Evolutionary conservation across 208 protist species (phyloP), one percentile per base, ranked within the genome.

Genomic region (Naegleria fowleri): DNA sequence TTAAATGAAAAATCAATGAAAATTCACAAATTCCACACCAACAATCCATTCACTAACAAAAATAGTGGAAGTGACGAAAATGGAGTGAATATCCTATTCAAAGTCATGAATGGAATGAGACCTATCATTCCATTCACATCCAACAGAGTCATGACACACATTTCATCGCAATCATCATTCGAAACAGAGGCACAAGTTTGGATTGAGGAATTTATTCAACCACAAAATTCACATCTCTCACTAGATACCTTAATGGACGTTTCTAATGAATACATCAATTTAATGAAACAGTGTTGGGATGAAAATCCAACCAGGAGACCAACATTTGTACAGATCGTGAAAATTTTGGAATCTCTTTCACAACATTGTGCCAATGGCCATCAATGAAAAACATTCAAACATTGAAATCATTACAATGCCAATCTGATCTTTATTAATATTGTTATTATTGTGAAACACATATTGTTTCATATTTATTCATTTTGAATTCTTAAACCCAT

Each of bases 271-370:
- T 86, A 86, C 29, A 33, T 86, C 0, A 39, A 86, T 25, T 86
- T 86, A 39, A 86, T 86, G 83, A 86, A 43, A 86, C 13, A 48
- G 38, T 86, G 83, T 48, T 86, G 83, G 83, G 13, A 16, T 39
- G 39, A 43, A 9, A 43, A 86, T 48, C 38, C 83, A 86, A 48
- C 9, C 5, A 29, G 1, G 5, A 40, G 83, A 86, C 83, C 83
- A 25, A 48, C 36, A 0, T 79, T 79, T 79, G 67, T 48, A 48
- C 43, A 48, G 7, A 48, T 48, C 7, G 43, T 48, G 43, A 48
- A 48, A 1, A 48, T 48, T 48, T 48, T 48, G 43, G 43, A 48
- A 48, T 9, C 43, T 9, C 43, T 48, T 48, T 48, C 43, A 48
- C 43, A 48, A 48, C 43, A 48, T 48, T 48, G 43, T 48, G 1